phyloP scores from a whole-genome alignment of 371 early-diverging fungal genomes.

The Mortierella sp. region DNA sequence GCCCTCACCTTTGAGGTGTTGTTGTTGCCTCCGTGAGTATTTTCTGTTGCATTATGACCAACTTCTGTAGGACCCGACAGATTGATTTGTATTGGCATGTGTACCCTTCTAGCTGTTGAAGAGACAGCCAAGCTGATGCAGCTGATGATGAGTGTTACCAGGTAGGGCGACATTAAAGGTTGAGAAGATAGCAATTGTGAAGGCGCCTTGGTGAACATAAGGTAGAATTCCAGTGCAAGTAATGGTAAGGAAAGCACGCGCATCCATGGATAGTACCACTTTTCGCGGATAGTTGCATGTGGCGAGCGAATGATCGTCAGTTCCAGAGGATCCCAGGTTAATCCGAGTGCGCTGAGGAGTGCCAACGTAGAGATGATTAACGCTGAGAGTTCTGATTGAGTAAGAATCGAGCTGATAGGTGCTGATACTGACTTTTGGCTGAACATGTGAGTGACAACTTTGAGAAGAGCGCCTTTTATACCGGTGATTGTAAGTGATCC shows the following conservation, averaged over 20 bases:
- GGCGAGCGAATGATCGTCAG: conserved; percentile 21
- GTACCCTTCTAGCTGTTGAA: neutral
- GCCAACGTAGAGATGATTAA: too few species aligned
- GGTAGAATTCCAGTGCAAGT: conserved; percentile 1
- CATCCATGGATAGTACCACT: conserved; percentile 18
- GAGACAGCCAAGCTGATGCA: too few species aligned
- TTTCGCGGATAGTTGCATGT: conserved; percentile 18
- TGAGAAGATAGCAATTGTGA: neutral
- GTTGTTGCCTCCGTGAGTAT: too few species aligned
- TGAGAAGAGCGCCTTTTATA: neutral
- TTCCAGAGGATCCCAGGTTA: conserved; percentile 34
- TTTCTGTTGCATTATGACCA: too few species aligned
- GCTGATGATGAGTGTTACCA: too few species aligned
- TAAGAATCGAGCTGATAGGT: too few species aligned
- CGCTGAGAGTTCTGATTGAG: too few species aligned
- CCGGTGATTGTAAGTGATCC: conserved; percentile 1
- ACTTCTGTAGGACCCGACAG: too few species aligned
- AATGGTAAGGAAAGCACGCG: conserved; percentile 7
- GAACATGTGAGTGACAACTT: neutral
- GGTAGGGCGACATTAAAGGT: too few species aligned
- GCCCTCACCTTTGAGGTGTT: too few species aligned
- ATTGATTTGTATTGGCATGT: neutral
- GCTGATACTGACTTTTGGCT: too few species aligned
- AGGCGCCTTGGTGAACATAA: neutral
- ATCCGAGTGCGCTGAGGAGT: neutral